phyloP scores from a whole-genome alignment of 768 basidiomycete species.

The button mushroom (Agaricus bisporus) region DNA sequence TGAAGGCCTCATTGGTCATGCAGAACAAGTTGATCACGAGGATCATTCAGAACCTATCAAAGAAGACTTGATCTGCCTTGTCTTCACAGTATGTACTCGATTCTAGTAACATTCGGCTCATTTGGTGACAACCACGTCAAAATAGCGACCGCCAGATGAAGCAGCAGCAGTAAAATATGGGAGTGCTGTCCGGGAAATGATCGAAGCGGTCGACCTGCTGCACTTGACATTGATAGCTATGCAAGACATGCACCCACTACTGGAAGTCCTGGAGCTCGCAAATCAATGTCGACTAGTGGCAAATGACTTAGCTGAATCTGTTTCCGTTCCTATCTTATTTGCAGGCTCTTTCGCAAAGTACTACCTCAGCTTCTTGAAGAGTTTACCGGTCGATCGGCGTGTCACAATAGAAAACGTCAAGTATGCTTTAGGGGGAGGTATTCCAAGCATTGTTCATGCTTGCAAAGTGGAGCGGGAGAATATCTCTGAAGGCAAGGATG shows the following conservation, averaged over 20 bases:
- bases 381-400: background rate
- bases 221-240: slow-evolving; percentile 2
- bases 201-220: background rate
- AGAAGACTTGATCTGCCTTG: background rate
- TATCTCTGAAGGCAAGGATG: background rate
- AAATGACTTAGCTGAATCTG: background rate
- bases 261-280: slow-evolving; percentile 1
- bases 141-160: background rate
- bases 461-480: background rate
- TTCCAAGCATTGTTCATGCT: slow-evolving; percentile 1
- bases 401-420: background rate
- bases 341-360: slow-evolving; percentile 3
- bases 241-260: background rate
- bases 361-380: slow-evolving; percentile 1
- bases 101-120: too few relatives aligned
- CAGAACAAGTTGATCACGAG: background rate
- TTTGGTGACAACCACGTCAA: too few relatives aligned
- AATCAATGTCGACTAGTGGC: background rate
- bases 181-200: background rate
- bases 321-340: background rate
- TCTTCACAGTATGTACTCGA: background rate
- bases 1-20: background rate
- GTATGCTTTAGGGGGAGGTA: background rate
- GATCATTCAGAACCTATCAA: background rate
- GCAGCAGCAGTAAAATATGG: background rate